phyloP scores from a whole-genome alignment of 2,329 filamentous ascomycete species.

The Moelleriella libera region DNA sequence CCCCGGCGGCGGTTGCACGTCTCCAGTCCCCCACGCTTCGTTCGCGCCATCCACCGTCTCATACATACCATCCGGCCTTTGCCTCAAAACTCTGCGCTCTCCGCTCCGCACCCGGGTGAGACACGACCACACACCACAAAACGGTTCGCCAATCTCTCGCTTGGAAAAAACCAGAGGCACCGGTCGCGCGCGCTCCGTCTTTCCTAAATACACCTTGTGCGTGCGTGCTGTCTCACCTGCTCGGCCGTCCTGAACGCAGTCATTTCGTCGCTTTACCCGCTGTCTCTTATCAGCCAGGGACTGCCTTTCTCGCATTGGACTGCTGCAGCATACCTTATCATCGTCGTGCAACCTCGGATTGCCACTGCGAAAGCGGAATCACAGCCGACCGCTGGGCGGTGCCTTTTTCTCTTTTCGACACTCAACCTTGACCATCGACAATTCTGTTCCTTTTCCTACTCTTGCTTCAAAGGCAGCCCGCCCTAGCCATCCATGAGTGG shows the following conservation, averaged over 20 bases:
- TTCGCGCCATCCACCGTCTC: slow-evolving; percentile 2
- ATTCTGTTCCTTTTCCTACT: neutral
- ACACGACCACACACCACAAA: neutral
- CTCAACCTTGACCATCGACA: neutral
- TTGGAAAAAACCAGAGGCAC: neutral
- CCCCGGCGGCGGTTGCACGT: neutral
- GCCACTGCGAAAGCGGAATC: neutral
- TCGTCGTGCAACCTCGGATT: neutral
- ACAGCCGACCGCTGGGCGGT: neutral
- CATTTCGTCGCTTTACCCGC: neutral
- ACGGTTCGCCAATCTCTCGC: neutral
- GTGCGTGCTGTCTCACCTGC: neutral
- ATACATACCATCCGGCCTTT: slow-evolving; percentile 1
- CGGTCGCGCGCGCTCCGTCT: neutral
- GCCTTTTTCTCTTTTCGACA: neutral
- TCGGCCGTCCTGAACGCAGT: neutral
- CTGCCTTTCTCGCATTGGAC: neutral
- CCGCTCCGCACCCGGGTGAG: neutral
- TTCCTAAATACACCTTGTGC: neutral
- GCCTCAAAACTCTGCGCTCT: slow-evolving; percentile 4
- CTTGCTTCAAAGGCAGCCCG: neutral
- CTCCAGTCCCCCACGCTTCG: slow-evolving; percentile 1
- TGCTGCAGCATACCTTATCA: slow-evolving; percentile 1
- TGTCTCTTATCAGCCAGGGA: neutral
- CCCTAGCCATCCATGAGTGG: neutral